Conservation (phyloP, 139 green algal species). For the Micractinium conductrix region DNA sequence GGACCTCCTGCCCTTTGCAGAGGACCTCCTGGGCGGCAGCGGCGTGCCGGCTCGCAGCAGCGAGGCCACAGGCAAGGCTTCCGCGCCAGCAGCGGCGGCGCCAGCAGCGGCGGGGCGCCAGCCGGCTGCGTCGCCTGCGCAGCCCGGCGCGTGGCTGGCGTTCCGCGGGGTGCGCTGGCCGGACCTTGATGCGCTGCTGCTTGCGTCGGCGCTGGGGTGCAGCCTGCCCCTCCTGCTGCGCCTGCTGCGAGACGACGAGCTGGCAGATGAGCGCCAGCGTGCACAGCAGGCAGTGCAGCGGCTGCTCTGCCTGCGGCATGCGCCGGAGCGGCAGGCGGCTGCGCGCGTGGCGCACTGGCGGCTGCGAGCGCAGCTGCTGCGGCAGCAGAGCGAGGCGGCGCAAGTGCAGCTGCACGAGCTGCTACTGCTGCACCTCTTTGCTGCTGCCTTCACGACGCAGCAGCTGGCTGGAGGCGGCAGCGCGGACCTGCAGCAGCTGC, state of each 20-base stretch:
- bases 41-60: not conserved
- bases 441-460: not conserved
- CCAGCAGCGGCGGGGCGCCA: not conserved
- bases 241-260: not conserved
- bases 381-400: not conserved
- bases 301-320: not conserved
- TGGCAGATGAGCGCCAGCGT: not conserved
- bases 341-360: not conserved
- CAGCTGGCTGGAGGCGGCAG: not conserved
- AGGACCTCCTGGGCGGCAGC: not conserved
- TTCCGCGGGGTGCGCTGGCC: conserved; percentile 19
- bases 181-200: conserved; percentile 28
- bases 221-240: conserved; percentile 15
- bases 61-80: not conserved
- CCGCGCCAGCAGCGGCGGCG: not conserved
- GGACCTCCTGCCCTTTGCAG: conserved; percentile 37
- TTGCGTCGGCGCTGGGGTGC: conserved; percentile 27
- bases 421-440: conserved; percentile 33
- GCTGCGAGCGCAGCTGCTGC: not conserved
- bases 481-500: not conserved
- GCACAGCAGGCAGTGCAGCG: not conserved
- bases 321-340: not conserved
- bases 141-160: not conserved
- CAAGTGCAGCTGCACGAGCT: not conserved
- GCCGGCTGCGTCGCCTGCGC: not conserved